phyloP scores from a whole-genome alignment of 352 stramenopile genomes.

The Globisporangium paddicum region DNA sequence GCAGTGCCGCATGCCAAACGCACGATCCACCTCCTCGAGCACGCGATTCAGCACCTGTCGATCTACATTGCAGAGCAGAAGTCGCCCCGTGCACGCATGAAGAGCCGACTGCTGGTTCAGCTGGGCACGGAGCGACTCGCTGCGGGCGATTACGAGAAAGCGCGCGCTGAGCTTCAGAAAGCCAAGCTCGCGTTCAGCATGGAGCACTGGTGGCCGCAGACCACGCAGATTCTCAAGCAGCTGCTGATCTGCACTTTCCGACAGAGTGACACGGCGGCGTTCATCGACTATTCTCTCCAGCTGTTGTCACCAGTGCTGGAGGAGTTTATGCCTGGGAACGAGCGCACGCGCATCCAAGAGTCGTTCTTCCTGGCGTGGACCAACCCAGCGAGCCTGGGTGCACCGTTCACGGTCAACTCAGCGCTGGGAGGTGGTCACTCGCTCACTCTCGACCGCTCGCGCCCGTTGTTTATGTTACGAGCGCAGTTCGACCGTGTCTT shows the following conservation, averaged over 20 bases:
- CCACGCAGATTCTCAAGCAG: constrained; percentile 68
- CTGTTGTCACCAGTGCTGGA: constrained; percentile 69
- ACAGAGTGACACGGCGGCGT: constrained; percentile 65
- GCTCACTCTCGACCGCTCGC: constrained; percentile 45
- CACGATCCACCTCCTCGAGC: constrained; percentile 73
- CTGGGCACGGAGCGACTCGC: constrained; percentile 71
- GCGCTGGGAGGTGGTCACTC: constrained; percentile 37
- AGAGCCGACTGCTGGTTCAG: constrained; percentile 68
- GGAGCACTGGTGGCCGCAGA: constrained; percentile 77
- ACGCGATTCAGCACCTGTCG: constrained; percentile 69
- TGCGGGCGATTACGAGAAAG: constrained; percentile 59
- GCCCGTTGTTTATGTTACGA: constrained; percentile 40
- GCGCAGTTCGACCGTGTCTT: constrained; percentile 60
- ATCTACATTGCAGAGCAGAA: constrained; percentile 67
- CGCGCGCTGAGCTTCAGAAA: constrained; percentile 62
- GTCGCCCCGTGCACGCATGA: constrained; percentile 57
- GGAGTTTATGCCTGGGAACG: constrained; percentile 51
- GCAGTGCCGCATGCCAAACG: constrained; percentile 57
- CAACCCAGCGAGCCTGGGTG: constrained; percentile 31
- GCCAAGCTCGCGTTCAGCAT: constrained; percentile 48
- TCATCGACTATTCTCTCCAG: constrained; percentile 75
- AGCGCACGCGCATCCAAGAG: constrained; percentile 55
- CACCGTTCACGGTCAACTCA: constrained; percentile 34
- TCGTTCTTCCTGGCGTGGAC: constrained; percentile 63
- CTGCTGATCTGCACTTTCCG: constrained; percentile 71